These are phyloP conservation scores for Mycena crocata DNA, from an alignment of 768 basidiomycete species.

Conservation along the genomic window DNA sequence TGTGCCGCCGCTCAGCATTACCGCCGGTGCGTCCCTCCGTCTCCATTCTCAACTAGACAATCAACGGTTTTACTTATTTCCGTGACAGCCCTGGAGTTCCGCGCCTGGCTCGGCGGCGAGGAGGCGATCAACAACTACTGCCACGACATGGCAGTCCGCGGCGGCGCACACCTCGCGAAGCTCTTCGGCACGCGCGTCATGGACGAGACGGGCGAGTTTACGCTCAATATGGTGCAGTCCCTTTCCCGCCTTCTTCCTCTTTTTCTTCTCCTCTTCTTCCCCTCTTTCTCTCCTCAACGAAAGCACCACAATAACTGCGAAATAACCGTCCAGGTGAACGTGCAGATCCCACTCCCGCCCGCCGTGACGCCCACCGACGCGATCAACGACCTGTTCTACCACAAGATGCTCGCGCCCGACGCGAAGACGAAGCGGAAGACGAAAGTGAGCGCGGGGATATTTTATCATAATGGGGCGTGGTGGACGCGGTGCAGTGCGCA, in stretches of 20 bases:
- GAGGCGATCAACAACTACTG: slow-evolving; percentile 77
- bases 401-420: slow-evolving; percentile 32
- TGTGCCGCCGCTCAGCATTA: slow-evolving; percentile 63
- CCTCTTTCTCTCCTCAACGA: not conserved
- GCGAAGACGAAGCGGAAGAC: slow-evolving; percentile 27
- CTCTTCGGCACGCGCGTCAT: slow-evolving; percentile 71
- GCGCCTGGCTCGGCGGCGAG: slow-evolving; percentile 82
- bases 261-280: not conserved
- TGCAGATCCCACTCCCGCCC: slow-evolving; percentile 20
- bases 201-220: slow-evolving; percentile 68
- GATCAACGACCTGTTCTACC: slow-evolving; percentile 18
- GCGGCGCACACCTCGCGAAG: slow-evolving; percentile 70
- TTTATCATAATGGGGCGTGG: slow-evolving; percentile 34
- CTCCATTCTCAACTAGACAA: not conserved
- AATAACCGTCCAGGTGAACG: slow-evolving; percentile 10
- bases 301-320: too few relatives aligned
- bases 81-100: slow-evolving; percentile 74
- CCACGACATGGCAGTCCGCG: slow-evolving; percentile 73
- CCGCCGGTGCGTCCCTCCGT: slow-evolving; percentile 57
- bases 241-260: not conserved
- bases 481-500: slow-evolving; percentile 38
- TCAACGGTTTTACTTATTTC: not conserved
- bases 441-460: slow-evolving; percentile 28
- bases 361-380: slow-evolving; percentile 11
- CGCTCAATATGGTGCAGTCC: slow-evolving; percentile 73